phyloP scores from a whole-genome alignment of 352 stramenopile genomes.

The Phytophthora citrophthora region DNA sequence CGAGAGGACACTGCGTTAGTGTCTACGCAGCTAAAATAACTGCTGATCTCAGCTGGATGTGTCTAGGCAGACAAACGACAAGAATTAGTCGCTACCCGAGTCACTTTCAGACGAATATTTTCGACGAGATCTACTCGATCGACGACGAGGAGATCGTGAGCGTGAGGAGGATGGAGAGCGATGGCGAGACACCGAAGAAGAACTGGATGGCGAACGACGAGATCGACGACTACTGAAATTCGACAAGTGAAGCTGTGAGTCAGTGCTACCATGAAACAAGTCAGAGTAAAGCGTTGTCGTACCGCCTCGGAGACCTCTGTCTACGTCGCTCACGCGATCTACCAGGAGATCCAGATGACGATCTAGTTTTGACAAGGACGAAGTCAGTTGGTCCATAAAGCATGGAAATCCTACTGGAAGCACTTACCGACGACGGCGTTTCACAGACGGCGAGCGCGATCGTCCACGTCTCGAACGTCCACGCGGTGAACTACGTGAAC shows the following conservation, averaged over 20 bases:
- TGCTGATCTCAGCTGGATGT: not conserved
- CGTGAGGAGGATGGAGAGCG: slow-evolving; percentile 37
- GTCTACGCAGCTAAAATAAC: slow-evolving; percentile 19
- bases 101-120: slow-evolving; percentile 23
- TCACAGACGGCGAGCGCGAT: slow-evolving; percentile 35
- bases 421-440: slow-evolving; percentile 32
- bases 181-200: slow-evolving; percentile 25
- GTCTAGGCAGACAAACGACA: not conserved
- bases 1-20: slow-evolving; percentile 1
- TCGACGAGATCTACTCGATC: slow-evolving; percentile 28
- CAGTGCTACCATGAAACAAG: not conserved
- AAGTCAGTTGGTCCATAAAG: not conserved
- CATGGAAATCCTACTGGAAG: not conserved
- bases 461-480: slow-evolving; percentile 23
- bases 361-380: slow-evolving; percentile 15
- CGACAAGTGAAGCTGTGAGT: not conserved
- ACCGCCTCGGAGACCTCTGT: slow-evolving; percentile 11
- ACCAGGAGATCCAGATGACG: slow-evolving; percentile 31
- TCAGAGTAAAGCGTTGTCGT: not conserved
- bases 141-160: slow-evolving; percentile 37
- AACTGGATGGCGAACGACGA: slow-evolving; percentile 31
- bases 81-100: slow-evolving; percentile 31
- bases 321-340: slow-evolving; percentile 22
- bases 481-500: slow-evolving; percentile 23
- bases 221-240: slow-evolving; percentile 21